Conservation (phyloP, 225 moss, liverwort and hornwort species). For the Marchantia polymorpha region DNA sequence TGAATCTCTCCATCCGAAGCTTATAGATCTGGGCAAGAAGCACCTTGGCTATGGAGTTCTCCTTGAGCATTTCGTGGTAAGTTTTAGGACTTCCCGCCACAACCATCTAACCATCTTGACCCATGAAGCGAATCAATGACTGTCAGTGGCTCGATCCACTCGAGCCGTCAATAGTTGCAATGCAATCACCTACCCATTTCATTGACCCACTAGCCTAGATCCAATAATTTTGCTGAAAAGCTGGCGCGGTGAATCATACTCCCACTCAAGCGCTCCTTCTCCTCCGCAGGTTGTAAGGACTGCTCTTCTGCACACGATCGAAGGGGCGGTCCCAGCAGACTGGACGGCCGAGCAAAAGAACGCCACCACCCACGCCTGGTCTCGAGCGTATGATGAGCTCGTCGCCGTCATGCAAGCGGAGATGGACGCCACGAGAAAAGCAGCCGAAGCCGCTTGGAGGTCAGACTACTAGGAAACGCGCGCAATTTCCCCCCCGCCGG, state of each 20-base stretch:
- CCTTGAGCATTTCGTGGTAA: constrained; percentile 7
- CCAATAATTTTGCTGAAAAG: background rate
- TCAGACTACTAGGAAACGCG: background rate
- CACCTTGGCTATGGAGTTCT: constrained; percentile 15
- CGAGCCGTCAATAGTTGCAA: background rate
- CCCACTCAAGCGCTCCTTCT: background rate
- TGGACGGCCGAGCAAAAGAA: constrained; percentile 1
- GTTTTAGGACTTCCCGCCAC: background rate
- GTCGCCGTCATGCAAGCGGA: constrained; percentile 10
- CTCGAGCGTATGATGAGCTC: constrained; percentile 9
- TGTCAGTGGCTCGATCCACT: background rate
- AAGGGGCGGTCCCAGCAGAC: background rate
- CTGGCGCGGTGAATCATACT: background rate
- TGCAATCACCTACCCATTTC: background rate
- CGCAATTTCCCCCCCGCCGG: background rate
- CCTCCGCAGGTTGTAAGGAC: background rate
- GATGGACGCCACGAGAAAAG: constrained; percentile 12
- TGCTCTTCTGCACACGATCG: constrained; percentile 14
- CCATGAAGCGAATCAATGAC: background rate
- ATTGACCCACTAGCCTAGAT: background rate
- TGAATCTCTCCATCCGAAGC: background rate
- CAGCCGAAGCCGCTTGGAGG: background rate
- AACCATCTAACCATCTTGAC: background rate
- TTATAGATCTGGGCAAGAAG: constrained; percentile 2
- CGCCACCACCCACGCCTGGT: background rate